These are phyloP conservation scores for Yamadazyma ubonensis DNA, from an alignment of 805 yeast genomes.

Conservation along the genomic window DNA sequence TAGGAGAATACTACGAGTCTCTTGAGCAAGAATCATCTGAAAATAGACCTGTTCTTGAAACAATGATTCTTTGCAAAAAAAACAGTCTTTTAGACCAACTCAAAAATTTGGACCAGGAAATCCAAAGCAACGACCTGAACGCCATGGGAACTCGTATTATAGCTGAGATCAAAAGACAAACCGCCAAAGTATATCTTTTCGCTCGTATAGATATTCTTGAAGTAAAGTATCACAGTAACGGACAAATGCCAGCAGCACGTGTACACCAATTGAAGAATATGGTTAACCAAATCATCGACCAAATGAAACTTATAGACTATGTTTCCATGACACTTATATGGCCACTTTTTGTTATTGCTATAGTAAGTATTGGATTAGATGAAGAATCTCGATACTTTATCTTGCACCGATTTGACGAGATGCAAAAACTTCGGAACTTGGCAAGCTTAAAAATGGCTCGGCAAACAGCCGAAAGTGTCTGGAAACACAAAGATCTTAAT, in stretches of 20 bases:
- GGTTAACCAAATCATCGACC: slow-evolving; percentile 24
- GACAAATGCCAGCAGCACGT: slow-evolving; percentile 7
- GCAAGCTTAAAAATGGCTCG: slow-evolving; percentile 39
- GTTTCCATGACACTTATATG: slow-evolving; percentile 37
- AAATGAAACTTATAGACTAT: slow-evolving; percentile 14
- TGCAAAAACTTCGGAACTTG: slow-evolving; percentile 37
- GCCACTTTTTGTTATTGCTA: slow-evolving; percentile 42
- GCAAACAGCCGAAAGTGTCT: slow-evolving; percentile 32
- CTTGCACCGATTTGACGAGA: slow-evolving; percentile 27
- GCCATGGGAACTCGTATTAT: slow-evolving; percentile 15
- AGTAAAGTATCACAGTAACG: slow-evolving; percentile 7
- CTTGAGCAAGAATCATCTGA: slow-evolving; percentile 20
- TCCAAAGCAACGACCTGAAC: slow-evolving; percentile 1
- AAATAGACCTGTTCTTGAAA: slow-evolving; percentile 22
- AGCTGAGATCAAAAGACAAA: slow-evolving; percentile 39
- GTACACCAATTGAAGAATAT: slow-evolving; percentile 17
- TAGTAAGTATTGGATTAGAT: slow-evolving; percentile 24
- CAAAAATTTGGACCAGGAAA: slow-evolving; percentile 18
- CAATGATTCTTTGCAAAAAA: slow-evolving; percentile 20
- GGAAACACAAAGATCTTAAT: slow-evolving; percentile 42
- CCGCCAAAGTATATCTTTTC: slow-evolving; percentile 34
- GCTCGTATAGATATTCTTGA: slow-evolving; percentile 30
- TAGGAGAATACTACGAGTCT: slow-evolving; percentile 38
- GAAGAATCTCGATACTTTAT: slow-evolving; percentile 42
- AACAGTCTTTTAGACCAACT: slow-evolving; percentile 21